A percentile compares a stretch with the other conserved stretches of the same genome.
These are phyloP conservation scores for Lithospermum erythrorhizon DNA, from an alignment of 257 asterid species.

Conservation along the genomic window DNA sequence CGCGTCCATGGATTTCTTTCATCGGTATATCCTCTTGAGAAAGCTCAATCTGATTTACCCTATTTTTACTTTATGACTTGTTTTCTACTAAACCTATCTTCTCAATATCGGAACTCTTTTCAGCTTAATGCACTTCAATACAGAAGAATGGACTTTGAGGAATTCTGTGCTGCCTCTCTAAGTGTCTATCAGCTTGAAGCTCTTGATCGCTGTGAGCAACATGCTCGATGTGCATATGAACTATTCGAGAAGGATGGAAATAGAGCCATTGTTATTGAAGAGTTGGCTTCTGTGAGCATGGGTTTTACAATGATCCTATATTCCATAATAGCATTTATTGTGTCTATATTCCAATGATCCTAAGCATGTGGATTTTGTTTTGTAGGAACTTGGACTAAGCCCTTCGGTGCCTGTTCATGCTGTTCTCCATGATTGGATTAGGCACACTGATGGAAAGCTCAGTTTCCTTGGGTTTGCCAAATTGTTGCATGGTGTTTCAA, in stretches of 20 bases:
- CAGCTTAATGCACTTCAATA: slow-evolving; percentile 69
- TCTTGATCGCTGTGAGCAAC: slow-evolving; percentile 52
- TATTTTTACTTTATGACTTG: neutral
- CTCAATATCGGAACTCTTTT: slow-evolving; percentile 1
- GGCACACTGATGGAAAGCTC: slow-evolving; percentile 58
- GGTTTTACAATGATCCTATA: neutral
- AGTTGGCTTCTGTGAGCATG: slow-evolving; percentile 58
- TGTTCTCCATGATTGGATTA: slow-evolving; percentile 55
- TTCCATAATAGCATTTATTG: neutral
- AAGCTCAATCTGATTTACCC: neutral
- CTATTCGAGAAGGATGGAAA: slow-evolving; percentile 60
- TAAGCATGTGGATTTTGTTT: neutral
- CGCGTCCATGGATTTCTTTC: slow-evolving; percentile 37
- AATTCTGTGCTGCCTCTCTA: slow-evolving; percentile 63
- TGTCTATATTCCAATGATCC: neutral
- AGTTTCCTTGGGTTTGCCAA: slow-evolving; percentile 1
- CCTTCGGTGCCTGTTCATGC: slow-evolving; percentile 54
- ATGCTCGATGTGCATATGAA: slow-evolving; percentile 48
- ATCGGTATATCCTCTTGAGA: slow-evolving; percentile 29
- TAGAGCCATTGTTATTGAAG: slow-evolving; percentile 56
- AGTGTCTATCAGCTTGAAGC: slow-evolving; percentile 57
- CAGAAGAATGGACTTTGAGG: slow-evolving; percentile 62
- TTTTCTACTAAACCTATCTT: neutral
- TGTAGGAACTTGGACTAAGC: slow-evolving; percentile 62
- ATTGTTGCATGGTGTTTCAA: slow-evolving; percentile 32